Evolutionary conservation across 2,329 filamentous ascomycete genomes (phyloP).

Genomic region (Epichloe sp.): DNA sequence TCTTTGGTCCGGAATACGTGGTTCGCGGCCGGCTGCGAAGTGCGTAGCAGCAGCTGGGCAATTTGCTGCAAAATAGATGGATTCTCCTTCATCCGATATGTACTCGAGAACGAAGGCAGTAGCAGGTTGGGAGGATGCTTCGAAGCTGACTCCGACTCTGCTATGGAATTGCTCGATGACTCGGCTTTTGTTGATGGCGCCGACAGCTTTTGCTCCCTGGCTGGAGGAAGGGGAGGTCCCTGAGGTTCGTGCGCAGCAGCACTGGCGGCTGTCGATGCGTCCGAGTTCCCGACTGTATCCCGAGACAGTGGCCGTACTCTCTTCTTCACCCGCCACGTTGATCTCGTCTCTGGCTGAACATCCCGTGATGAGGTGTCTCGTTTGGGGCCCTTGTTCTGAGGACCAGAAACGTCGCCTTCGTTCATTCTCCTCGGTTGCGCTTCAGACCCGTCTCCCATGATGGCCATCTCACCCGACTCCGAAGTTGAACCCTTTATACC

Average conservation of each 20-base stretch:
- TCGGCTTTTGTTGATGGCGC: constrained; percentile 10
- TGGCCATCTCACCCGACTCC: constrained; percentile 40
- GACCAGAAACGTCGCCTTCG: constrained; percentile 28
- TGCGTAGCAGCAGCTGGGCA: constrained; percentile 41
- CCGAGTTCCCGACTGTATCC: constrained; percentile 26
- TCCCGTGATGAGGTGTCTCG: constrained; percentile 15
- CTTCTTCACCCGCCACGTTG: constrained; percentile 31
- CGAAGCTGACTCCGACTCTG: constrained; percentile 30
- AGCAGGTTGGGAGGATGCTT: constrained; percentile 47
- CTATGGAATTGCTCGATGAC: constrained; percentile 14
- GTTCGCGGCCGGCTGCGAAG: constrained; percentile 42
- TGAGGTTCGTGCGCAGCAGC: constrained; percentile 3
- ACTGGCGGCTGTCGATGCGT: constrained; percentile 14
- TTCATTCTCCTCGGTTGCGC: constrained; percentile 36
- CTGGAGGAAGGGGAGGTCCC: constrained; percentile 2
- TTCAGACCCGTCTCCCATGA: constrained; percentile 44
- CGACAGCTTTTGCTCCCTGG: constrained; percentile 1
- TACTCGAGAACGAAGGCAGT: constrained; percentile 55
- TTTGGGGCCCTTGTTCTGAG: constrained; percentile 19
- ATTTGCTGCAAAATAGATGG: constrained; percentile 60
- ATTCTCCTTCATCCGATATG: constrained; percentile 53
- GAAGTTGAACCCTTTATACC: constrained; percentile 16
- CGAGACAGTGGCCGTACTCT: constrained; percentile 33
- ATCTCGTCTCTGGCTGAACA: constrained; percentile 17
- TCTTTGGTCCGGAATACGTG: constrained; percentile 63